Evolutionary conservation across 139 green algal genomes (phyloP), one percentile per base, ranked within the genome.

Genomic region (Diplosphaera chodatii): DNA sequence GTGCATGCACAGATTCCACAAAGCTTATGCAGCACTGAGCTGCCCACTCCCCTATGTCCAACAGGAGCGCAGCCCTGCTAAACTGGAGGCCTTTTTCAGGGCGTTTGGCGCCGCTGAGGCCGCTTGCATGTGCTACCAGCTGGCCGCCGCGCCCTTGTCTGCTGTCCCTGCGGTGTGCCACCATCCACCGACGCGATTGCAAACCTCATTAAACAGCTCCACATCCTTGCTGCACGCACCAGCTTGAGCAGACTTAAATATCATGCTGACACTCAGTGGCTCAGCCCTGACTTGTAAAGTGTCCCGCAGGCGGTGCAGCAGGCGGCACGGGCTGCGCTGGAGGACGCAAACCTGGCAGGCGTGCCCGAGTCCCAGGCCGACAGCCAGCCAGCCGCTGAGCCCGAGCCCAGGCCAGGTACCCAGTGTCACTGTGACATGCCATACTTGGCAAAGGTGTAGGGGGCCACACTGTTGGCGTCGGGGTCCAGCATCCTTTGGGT

Each of bases 121-220:
- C 1, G 84, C 90, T 0, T 86, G 86, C 68, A 98, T 98, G 93
- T 97, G 92, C 82, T 82, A 92, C 68, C 40, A 86, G 28, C 72
- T 97, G 16, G 86, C 88, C n/a, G 86, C 88, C 1, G 28, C 67
- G 16, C 68, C 56, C 23, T 73, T 68, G 48, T 30, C 68, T 30
- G 8, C 32, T 23, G 48, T 79, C 1, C 25, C 74, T 22, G 41
- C 67, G 40, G 66, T 70, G 66, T 13, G 32, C 48, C 16, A 18
- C 48, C 48, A 59, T n/a, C 3, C 10, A n/a, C 18, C 48, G 10
- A 59, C 16, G 16, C 8, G n/a, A n/a, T n/a, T n/a, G n/a, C n/a
- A n/a, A n/a, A n/a, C n/a, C n/a, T n/a, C n/a, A n/a, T n/a, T n/a
- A n/a, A n/a, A n/a, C n/a, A n/a, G n/a, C n/a, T n/a, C n/a, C n/a